These are phyloP conservation scores for Ganoderma lingzhi DNA, from an alignment of 1,284 basidiomycete genomes.

Conservation along the genomic window DNA sequence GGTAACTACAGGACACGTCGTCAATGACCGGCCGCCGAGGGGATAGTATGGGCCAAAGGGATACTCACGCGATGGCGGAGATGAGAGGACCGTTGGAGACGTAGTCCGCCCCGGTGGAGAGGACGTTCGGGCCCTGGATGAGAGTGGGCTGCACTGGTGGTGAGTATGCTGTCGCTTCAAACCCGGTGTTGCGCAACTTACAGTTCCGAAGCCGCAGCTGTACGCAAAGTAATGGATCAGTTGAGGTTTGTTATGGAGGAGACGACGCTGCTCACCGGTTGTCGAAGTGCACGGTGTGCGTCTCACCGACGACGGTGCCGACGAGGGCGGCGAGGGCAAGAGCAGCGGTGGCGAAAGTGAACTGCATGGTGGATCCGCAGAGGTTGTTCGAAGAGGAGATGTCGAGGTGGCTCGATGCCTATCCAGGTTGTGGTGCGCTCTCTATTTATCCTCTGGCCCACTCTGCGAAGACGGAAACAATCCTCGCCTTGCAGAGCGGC, in stretches of 20 bases:
- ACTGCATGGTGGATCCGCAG: constrained; percentile 36
- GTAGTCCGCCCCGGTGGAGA: constrained; percentile 46
- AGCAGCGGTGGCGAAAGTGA: constrained; percentile 40
- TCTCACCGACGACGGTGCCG: constrained; percentile 43
- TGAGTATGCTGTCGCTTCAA: constrained; percentile 15
- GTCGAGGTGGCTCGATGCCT: neutral
- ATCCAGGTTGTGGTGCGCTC: neutral
- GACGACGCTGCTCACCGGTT: constrained; percentile 42
- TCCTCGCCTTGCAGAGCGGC: no score
- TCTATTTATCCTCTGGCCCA: neutral
- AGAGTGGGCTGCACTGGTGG: constrained; percentile 41
- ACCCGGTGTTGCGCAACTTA: neutral
- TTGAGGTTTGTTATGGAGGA: constrained; percentile 26
- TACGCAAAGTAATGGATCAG: neutral
- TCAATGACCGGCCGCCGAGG: neutral
- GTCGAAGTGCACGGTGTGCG: constrained; percentile 46
- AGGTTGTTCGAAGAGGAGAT: neutral
- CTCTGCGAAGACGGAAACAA: no score
- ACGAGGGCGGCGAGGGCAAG: constrained; percentile 37
- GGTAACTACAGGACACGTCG: constrained; percentile 32
- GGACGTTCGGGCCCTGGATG: constrained; percentile 40
- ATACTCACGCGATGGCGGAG: constrained; percentile 45
- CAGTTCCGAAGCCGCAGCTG: constrained; percentile 6
- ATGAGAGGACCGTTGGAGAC: constrained; percentile 39
- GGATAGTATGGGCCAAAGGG: no score